Evolutionary conservation across 148 eudicot genomes (phyloP), one percentile per base, ranked within the genome.

Genomic region (Polygonum aviculare): DNA sequence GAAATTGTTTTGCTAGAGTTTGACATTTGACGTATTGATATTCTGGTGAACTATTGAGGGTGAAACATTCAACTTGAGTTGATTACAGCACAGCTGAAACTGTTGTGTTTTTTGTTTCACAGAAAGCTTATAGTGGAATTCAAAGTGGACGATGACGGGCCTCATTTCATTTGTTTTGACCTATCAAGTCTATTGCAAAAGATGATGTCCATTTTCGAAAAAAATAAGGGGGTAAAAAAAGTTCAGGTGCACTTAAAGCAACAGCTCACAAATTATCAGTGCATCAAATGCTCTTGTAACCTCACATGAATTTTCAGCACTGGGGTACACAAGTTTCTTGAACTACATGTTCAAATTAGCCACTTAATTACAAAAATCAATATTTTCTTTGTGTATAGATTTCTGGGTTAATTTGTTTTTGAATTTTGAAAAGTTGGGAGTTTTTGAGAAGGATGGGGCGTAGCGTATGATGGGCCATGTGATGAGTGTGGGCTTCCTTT

Each of bases 401-500:
- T 26, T 60, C 69, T 26, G 69, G 69, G 69, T 70, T 44, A 44
- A 44, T 44, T 70, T 41, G 73, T 16, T 70, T 70, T 70, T 70
- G 73, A 70, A 70, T 35, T 70, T 70, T 70, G 73, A 70, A 70
- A 70, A 70, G 49, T 70, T 70, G n/a, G 35, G 49, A 22, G 21
- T 70, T 70, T 38, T 11, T 11, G 73, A 14, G 73, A 38, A 31
- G 40, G 19, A 16, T 33, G 40, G 44, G 72, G 40, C 35, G 67
- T 19, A 31, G 71, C 15, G 71, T 14, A 38, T 70, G 73, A 39
- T 70, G 73, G 73, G 73, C 39, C 73, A 70, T 70, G 73, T 70
- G 73, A 41, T 70, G 73, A 41, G 73, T 70, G 45, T 70, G 69
- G 69, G 67, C 48, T 41, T 69, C 47, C 73, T 36, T 69, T 69